These are phyloP conservation scores for Lithocarpus polystachyus DNA, from an alignment of 306 rosid species.

Conservation along the genomic window DNA sequence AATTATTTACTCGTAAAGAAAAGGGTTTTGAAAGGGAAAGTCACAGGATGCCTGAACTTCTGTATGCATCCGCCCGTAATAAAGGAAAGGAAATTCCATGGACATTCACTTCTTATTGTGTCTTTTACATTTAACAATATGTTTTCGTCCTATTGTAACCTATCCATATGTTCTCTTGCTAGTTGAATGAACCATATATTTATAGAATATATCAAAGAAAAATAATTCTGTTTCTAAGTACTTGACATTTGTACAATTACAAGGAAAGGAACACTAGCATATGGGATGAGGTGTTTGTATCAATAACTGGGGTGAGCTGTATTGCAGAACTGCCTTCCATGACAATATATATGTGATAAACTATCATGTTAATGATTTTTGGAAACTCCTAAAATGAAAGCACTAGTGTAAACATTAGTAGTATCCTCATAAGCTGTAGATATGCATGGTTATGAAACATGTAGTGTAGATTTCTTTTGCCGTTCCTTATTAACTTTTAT, in stretches of 20 bases:
- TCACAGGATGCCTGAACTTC: neutral
- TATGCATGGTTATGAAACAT: constrained; percentile 5
- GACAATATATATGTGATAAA: neutral
- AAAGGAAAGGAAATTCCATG: neutral
- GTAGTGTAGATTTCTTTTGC: constrained; percentile 4
- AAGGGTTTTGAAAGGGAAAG: too few relatives aligned
- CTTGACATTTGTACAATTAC: constrained; percentile 27
- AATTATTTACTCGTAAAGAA: too few relatives aligned
- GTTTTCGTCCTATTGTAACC: neutral
- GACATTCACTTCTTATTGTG: neutral
- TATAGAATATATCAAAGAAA: constrained; percentile 10
- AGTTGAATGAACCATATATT: neutral
- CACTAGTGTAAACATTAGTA: neutral
- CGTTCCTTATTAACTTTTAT: neutral
- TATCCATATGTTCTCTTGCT: neutral
- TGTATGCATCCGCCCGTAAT: neutral
- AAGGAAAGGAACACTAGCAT: constrained; percentile 97
- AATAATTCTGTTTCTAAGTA: constrained; percentile 16
- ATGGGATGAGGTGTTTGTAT: constrained; percentile 92
- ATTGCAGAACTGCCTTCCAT: constrained; percentile 16
- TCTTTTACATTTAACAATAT: neutral
- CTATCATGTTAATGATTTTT: neutral
- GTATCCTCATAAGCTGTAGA: neutral
- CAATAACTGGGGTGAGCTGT: constrained; percentile 79
- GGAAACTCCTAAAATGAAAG: neutral